Evolutionary conservation across 2,329 filamentous ascomycete genomes (phyloP), one percentile per base, ranked within the genome.

Genomic region (Aspergillus sp.): DNA sequence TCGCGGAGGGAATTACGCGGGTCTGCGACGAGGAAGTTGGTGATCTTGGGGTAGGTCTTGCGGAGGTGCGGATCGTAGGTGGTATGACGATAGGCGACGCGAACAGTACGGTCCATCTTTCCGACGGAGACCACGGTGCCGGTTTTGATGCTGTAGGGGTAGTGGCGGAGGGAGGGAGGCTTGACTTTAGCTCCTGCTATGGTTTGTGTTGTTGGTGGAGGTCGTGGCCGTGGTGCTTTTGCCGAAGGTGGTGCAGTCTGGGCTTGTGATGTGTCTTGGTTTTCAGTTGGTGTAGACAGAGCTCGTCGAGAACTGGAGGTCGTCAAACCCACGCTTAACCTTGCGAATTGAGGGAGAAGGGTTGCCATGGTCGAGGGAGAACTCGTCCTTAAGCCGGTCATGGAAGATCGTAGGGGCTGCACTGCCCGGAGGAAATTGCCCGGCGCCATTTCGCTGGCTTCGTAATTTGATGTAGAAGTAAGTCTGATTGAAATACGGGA

Each of bases 81-180:
- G 10, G 49, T 62, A 56, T 64, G 59, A 33, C 60, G 59, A 55
- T 66, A 57, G 42, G 54, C 46, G 43, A 71, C 68, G 42, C 60
- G 62, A 43, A 68, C 68, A 32, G 67, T 70, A 47, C 64, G 65
- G 45, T 69, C 57, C 68, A 71, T 71, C 28, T 58, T 57, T 43
- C 68, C 68, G 42, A 67, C 67, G 26, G 67, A 68, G 42, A 63
- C 56, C 28, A 71, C 68, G 38, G 67, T 71, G 52, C 68, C 68
- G 47, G 54, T 63, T 48, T 64, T 64, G 45, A 61, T 44, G 43
- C 50, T 55, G 52, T 61, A 67, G 51, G 64, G 62, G 51, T 68
- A 69, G 46, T 45, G 52, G 54, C 65, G 65, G 46, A 66, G 58
- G 33, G 59, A 61, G 35, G 63, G 53, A 26, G 57, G 60, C 8